Evolutionary conservation across 108 stramenopile species (phyloP).

Genomic region (Parmales sp.): DNA sequence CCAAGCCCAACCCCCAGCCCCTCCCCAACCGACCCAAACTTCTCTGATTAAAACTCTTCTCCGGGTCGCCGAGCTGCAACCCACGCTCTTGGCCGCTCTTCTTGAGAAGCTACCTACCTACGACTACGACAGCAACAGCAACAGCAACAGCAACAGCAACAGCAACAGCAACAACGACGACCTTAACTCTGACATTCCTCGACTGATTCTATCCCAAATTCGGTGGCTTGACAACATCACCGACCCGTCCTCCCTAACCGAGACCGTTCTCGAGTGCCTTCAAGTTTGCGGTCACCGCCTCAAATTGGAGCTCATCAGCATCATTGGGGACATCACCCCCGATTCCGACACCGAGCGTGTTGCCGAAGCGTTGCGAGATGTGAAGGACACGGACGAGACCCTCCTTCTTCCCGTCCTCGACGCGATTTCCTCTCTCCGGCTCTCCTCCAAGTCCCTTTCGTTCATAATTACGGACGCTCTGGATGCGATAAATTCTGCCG

Average conservation of each 20-base stretch:
- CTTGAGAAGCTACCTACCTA: constrained; percentile 26
- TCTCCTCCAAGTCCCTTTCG: constrained; percentile 14
- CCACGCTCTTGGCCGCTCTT: constrained; percentile 25
- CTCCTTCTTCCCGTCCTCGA: constrained; percentile 37
- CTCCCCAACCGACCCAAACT: too few relatives aligned
- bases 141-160: background rate
- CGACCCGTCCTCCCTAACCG: constrained; percentile 21
- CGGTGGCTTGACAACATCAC: constrained; percentile 41
- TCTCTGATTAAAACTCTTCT: constrained; percentile 34
- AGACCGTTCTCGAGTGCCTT: constrained; percentile 24
- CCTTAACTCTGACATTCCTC: constrained; percentile 21
- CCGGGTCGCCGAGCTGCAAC: constrained; percentile 32
- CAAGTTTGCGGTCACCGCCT: constrained; percentile 17
- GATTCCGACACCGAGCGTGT: constrained; percentile 15
- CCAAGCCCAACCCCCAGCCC: too few relatives aligned
- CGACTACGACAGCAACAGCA: constrained; percentile 13
- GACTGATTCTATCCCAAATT: constrained; percentile 32
- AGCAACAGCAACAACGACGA: background rate
- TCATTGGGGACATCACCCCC: constrained; percentile 30
- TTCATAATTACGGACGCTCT: constrained; percentile 25
- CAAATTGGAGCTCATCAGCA: constrained; percentile 29
- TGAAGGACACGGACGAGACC: constrained; percentile 28
- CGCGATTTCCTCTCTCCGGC: constrained; percentile 33
- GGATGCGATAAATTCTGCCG: constrained; percentile 28
- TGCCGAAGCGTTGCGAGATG: constrained; percentile 14